Conservation (phyloP, 1,284 basidiomycete genomes). For the Ustilago esculenta region DNA sequence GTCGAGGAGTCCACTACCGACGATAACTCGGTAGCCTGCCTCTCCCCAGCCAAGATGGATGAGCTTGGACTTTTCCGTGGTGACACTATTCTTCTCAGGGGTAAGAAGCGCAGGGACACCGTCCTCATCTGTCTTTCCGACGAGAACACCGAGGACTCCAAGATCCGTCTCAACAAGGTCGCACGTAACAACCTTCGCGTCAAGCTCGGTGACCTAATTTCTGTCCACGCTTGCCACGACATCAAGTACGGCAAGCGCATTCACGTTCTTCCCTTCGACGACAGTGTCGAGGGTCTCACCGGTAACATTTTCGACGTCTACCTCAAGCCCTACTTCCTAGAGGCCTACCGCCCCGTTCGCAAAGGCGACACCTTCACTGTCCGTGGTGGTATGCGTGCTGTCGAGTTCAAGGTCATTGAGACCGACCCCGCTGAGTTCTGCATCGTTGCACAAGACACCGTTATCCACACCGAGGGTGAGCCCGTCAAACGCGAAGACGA, state of each 20-base stretch:
- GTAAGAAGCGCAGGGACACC: slow-evolving; percentile 89
- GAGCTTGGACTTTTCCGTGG: slow-evolving; percentile 90
- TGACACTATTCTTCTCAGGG: slow-evolving; percentile 74
- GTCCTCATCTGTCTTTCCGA: slow-evolving; percentile 94
- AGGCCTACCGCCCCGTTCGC: slow-evolving; percentile 92
- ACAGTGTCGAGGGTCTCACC: slow-evolving; percentile 94
- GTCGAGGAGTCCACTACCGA: slow-evolving; percentile 67
- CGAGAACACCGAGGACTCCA: slow-evolving; percentile 96
- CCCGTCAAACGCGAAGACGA: slow-evolving; percentile 99
- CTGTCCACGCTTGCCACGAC: slow-evolving; percentile 93
- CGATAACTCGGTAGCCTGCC: slow-evolving; percentile 79
- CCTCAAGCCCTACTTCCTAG: slow-evolving; percentile 99
- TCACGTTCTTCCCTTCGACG: slow-evolving; percentile 96
- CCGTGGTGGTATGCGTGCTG: slow-evolving; percentile 77
- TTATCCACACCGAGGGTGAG: slow-evolving; percentile 97
- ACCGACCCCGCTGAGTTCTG: slow-evolving; percentile 91
- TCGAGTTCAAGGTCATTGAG: slow-evolving; percentile 98
- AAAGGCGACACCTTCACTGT: slow-evolving; percentile 99
- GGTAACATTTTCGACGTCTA: slow-evolving; percentile 99
- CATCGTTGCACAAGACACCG: slow-evolving; percentile 95
- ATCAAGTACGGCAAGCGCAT: slow-evolving; percentile 99
- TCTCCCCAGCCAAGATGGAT: slow-evolving; percentile 98
- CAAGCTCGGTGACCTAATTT: slow-evolving; percentile 94
- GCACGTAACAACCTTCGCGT: slow-evolving; percentile 97
- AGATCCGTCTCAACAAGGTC: slow-evolving; percentile 97